These are phyloP conservation scores for Ballota nigra DNA, from an alignment of 257 asterid species.

Conservation along the genomic window DNA sequence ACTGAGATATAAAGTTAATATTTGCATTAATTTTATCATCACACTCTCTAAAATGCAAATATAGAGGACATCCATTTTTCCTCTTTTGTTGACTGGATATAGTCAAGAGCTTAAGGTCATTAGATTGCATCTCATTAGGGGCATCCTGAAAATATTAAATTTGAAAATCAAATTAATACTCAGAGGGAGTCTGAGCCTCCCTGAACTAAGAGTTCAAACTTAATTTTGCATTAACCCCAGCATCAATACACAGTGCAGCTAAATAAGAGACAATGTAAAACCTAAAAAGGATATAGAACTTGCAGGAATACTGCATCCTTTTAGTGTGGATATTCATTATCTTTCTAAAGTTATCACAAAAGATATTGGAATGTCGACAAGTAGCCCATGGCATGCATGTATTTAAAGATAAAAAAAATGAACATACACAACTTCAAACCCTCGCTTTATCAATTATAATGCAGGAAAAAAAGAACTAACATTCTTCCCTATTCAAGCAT, in stretches of 20 bases:
- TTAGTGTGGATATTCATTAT: neutral
- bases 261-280: neutral
- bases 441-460: neutral
- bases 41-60: neutral
- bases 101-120: neutral
- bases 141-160: neutral
- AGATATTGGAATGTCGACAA: neutral
- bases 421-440: neutral
- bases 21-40: neutral
- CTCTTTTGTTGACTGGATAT: neutral
- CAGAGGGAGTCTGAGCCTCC: neutral
- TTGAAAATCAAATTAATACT: neutral
- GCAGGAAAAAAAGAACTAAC: neutral
- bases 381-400: neutral
- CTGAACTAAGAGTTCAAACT: conserved; percentile 1
- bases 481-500: neutral
- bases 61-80: neutral
- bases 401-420: neutral
- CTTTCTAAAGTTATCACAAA: neutral
- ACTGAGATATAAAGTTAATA: neutral
- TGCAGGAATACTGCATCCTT: conserved; percentile 1
- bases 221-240: neutral
- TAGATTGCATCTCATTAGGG: neutral
- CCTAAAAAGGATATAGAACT: neutral
- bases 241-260: neutral